Evolutionary conservation across 1,139 yeast species (phyloP).

Genomic region (Suhomyces taliae): DNA sequence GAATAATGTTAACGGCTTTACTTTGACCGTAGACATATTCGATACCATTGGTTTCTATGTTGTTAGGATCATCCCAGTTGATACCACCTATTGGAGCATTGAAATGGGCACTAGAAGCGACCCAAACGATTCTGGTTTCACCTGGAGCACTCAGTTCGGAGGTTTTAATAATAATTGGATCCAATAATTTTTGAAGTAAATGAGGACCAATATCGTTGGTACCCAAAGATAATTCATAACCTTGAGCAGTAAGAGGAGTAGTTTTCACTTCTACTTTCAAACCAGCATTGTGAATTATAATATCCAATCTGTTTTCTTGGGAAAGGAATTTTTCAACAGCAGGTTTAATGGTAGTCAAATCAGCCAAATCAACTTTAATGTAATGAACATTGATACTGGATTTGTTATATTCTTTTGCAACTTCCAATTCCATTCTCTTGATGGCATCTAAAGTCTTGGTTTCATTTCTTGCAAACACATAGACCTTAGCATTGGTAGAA

Average conservation of each 20-base stretch:
- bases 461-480: constrained; percentile 19
- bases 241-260: constrained; percentile 24
- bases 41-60: constrained; percentile 11
- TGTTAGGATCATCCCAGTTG: constrained; percentile 37
- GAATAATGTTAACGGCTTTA: constrained; percentile 46
- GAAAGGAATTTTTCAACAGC: constrained; percentile 34
- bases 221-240: constrained; percentile 48
- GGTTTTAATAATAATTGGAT: constrained; percentile 39
- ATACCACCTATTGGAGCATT: constrained; percentile 41
- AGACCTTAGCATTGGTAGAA: constrained; percentile 15
- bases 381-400: constrained; percentile 10
- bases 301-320: constrained; percentile 30
- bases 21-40: constrained; percentile 44
- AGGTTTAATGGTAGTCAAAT: constrained; percentile 43
- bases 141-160: constrained; percentile 15
- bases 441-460: constrained; percentile 19
- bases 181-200: constrained; percentile 44
- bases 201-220: constrained; percentile 52
- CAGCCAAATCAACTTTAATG: constrained; percentile 40
- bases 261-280: constrained; percentile 44
- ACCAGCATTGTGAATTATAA: constrained; percentile 52
- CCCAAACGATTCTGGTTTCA: constrained; percentile 45
- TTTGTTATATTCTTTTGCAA: constrained; percentile 10
- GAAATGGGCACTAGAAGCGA: constrained; percentile 42
- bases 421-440: constrained; percentile 12